Evolutionary conservation across 768 basidiomycete species (phyloP), one percentile per base, ranked within the genome.

Genomic region (Serendipita indica): DNA sequence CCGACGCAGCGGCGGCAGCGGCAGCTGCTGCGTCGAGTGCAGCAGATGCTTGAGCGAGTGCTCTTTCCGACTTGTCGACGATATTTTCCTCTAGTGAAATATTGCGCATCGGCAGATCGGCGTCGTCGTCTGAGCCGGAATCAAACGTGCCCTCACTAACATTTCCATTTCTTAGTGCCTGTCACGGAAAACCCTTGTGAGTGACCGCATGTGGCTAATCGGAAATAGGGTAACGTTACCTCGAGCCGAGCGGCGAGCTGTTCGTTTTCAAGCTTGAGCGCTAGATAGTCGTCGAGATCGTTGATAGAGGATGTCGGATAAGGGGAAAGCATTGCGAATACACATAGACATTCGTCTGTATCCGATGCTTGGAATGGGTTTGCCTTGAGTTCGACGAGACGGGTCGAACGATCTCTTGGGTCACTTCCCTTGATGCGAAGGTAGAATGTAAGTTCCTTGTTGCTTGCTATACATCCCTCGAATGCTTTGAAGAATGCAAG

Each of bases 251-350:
- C 78, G 63, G 84, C 77, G 39, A 96, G 70, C 13, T 82, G 77
- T 68, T 89, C 85, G 68, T 96, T 91, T 71, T 93, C 89, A 59
- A 84, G 73, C 69, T 90, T 92, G 54, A 94, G 78, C 65, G 94
- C 91, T 33, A 96, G 66, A 62, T 74, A 77, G 20, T 71, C 68
- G 60, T 74, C 73, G 52, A 74, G 66, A 39, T 30, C 25, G 20
- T 16, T 20, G 39, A 30, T 20, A 7, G 30, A 25, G 13, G 30
- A 28, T 5, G 39, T 18, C 41, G 58, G 41, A 25, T 30, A 32
- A 18, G 39, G 22, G 34, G 34, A 12, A 13, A 39, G 22, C 35
- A 39, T 45, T 16, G 22, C 58, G 5, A 27, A 41, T 16, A 43
- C 39, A 45, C 58, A 60, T 18, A 33, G 59, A 33, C 45, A 33